phyloP scores from a whole-genome alignment of 192 early-diverging fungal species.

The Polychytrium aggregatum region DNA sequence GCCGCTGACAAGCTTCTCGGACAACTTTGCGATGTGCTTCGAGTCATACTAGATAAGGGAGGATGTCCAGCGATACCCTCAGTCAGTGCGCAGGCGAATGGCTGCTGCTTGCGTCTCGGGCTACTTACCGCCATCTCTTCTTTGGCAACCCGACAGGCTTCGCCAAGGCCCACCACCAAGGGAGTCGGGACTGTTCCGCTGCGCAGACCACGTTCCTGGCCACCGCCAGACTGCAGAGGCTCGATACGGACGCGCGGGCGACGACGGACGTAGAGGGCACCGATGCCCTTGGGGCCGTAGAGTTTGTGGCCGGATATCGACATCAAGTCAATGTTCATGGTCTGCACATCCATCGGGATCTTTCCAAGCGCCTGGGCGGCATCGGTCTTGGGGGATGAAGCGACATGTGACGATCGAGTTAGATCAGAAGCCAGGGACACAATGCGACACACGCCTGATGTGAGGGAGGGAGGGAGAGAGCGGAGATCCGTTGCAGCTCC shows the following conservation, averaged over 20 bases:
- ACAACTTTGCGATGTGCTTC: constrained; percentile 55
- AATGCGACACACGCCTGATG: no score
- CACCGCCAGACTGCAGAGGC: constrained; percentile 84
- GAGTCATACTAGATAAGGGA: constrained; percentile 55
- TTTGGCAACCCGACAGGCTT: constrained; percentile 64
- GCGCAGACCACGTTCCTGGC: constrained; percentile 89
- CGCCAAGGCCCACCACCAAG: constrained; percentile 81
- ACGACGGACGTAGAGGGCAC: constrained; percentile 85
- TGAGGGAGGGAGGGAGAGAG: no score
- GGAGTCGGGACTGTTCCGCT: constrained; percentile 91
- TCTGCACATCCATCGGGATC: constrained; percentile 83
- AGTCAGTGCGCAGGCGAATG: neutral
- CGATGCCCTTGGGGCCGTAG: constrained; percentile 96
- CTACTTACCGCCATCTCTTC: constrained; percentile 69
- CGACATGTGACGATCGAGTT: no score
- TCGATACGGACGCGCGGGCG: constrained; percentile 88
- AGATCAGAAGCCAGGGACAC: no score
- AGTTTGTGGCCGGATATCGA: constrained; percentile 95
- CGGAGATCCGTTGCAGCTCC: no score
- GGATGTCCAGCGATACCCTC: neutral
- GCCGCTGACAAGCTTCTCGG: constrained; percentile 67
- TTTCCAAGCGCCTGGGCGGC: constrained; percentile 95
- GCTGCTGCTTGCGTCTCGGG: neutral
- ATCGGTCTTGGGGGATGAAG: constrained; percentile 50
- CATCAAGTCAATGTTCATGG: constrained; percentile 89